A percentile compares a stretch with the other conserved stretches of the same genome.
These are phyloP conservation scores for Tetracladium maxilliforme DNA, from an alignment of 2,329 filamentous ascomycete species.

Conservation along the genomic window DNA sequence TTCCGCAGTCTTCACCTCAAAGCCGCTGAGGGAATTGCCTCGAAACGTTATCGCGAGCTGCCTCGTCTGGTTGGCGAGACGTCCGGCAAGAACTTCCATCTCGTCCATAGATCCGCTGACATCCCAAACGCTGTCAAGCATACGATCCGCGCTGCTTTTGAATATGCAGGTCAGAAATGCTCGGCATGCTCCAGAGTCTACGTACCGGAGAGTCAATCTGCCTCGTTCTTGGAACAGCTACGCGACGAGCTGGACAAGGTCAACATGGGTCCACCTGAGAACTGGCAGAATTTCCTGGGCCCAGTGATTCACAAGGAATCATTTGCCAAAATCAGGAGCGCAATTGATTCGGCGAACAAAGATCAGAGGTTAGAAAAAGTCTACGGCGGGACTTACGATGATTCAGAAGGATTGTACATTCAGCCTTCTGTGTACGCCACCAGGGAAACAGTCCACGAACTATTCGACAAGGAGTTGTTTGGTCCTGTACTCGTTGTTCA, in stretches of 20 bases:
- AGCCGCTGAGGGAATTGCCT: constrained; percentile 68
- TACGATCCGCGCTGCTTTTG: constrained; percentile 76
- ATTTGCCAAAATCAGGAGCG: constrained; percentile 65
- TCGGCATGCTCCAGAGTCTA: constrained; percentile 72
- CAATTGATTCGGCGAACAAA: constrained; percentile 67
- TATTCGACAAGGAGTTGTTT: constrained; percentile 69
- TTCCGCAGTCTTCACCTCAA: constrained; percentile 81
- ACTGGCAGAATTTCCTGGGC: constrained; percentile 68
- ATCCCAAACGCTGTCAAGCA: constrained; percentile 66
- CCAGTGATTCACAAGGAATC: constrained; percentile 73
- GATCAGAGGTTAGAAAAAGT: constrained; percentile 61
- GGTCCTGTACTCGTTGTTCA: constrained; percentile 63
- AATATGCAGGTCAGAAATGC: constrained; percentile 88
- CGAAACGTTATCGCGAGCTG: constrained; percentile 72
- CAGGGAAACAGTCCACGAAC: constrained; percentile 56
- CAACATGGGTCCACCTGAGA: constrained; percentile 52
- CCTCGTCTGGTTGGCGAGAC: constrained; percentile 84
- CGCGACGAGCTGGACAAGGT: constrained; percentile 55
- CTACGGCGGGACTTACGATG: constrained; percentile 63
- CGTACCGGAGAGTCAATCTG: constrained; percentile 61
- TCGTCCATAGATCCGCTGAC: constrained; percentile 66
- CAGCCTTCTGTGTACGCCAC: constrained; percentile 72
- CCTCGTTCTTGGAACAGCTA: constrained; percentile 53
- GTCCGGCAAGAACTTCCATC: constrained; percentile 86
- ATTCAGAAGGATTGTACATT: constrained; percentile 68